Evolutionary conservation across 768 basidiomycete species (phyloP).

Genomic region (Fistulinella prunicolor): DNA sequence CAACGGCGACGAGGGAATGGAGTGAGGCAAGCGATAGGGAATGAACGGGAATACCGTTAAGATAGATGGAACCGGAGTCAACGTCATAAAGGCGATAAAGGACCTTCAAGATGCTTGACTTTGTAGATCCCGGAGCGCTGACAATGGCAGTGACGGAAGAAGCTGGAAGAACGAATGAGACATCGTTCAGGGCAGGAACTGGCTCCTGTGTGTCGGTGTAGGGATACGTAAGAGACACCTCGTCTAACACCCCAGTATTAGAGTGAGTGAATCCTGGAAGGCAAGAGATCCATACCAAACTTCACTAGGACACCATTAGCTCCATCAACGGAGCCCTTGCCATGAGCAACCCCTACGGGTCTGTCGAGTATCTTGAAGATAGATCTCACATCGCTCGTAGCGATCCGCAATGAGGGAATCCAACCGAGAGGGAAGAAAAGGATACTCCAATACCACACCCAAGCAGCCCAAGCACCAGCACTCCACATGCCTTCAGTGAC

Average conservation of each 20-base stretch:
- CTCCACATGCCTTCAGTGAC: constrained; percentile 30
- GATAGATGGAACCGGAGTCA: constrained; percentile 70
- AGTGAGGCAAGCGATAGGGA: constrained; percentile 82
- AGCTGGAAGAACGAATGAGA: constrained; percentile 87
- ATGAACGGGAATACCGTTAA: constrained; percentile 86
- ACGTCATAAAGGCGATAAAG: constrained; percentile 93
- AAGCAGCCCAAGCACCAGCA: constrained; percentile 26
- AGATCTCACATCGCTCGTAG: constrained; percentile 74
- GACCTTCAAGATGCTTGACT: constrained; percentile 81
- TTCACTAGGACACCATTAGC: constrained; percentile 78
- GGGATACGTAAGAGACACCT: constrained; percentile 81
- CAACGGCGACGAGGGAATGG: constrained; percentile 80
- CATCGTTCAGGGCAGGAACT: constrained; percentile 60
- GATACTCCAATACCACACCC: constrained; percentile 31
- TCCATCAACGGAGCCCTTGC: constrained; percentile 68
- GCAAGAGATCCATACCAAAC: constrained; percentile 56
- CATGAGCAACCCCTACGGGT: constrained; percentile 81
- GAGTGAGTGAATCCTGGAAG: not conserved
- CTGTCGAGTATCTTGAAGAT: constrained; percentile 80
- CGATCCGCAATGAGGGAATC: constrained; percentile 55
- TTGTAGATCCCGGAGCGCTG: constrained; percentile 78
- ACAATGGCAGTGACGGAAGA: constrained; percentile 89
- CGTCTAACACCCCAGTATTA: constrained; percentile 43
- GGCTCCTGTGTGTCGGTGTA: constrained; percentile 51
- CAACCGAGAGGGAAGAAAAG: constrained; percentile 35